A percentile compares a stretch with the other conserved stretches of the same genome.
These are phyloP conservation scores for Ormosia semicastrata DNA, from an alignment of 306 rosid genomes.

Conservation along the genomic window DNA sequence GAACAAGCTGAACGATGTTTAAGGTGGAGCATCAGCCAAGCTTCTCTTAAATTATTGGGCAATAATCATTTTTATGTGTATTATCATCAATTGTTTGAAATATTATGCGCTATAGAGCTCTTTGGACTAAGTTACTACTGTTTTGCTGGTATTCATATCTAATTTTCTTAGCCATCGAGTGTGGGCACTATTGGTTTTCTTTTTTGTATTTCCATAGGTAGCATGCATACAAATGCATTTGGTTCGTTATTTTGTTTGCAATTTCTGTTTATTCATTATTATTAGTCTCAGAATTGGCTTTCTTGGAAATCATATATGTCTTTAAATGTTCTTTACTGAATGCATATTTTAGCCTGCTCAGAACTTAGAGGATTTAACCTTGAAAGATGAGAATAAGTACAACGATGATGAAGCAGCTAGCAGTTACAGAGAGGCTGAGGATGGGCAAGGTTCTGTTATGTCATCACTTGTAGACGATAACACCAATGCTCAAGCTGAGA, in stretches of 20 bases:
- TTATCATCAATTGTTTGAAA: not conserved
- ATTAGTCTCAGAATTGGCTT: conserved; percentile 20
- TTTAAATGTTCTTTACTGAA: conserved; percentile 14
- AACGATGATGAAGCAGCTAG: conserved; percentile 32
- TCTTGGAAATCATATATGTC: not conserved
- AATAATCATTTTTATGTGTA: not conserved
- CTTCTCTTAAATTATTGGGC: not conserved
- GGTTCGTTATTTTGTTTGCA: conserved; percentile 18
- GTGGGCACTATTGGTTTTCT: not conserved
- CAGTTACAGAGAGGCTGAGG: conserved; percentile 34
- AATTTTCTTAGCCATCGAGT: not conserved
- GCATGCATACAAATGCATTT: conserved; percentile 10
- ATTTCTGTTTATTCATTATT: not conserved
- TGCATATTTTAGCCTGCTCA: conserved; percentile 42
- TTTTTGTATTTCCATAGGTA: not conserved
- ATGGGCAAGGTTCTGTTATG: conserved; percentile 36
- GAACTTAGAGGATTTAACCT: conserved; percentile 44
- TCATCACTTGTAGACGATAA: conserved; percentile 40
- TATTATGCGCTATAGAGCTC: not conserved
- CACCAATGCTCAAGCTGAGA: conserved; percentile 40
- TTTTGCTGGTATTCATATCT: not conserved
- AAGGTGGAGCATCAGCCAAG: not conserved
- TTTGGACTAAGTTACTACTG: not conserved
- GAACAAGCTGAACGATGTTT: not conserved
- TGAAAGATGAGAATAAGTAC: conserved; percentile 45